Conservation (phyloP, 23 red algal genomes). For the Rhodosorus marinus region DNA sequence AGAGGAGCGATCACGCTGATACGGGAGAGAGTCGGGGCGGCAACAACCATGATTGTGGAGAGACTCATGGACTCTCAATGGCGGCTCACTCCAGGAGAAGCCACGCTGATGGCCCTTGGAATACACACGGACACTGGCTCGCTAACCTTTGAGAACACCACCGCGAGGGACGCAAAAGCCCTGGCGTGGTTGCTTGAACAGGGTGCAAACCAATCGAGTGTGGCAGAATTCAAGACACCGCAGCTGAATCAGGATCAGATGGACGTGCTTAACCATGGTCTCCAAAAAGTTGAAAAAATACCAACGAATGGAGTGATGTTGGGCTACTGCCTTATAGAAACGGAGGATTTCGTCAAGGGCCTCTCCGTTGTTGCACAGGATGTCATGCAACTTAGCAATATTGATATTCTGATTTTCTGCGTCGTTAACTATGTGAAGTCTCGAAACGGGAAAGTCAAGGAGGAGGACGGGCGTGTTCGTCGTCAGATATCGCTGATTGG, state of each 20-base stretch:
- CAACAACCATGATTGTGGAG: slow-evolving; percentile 58
- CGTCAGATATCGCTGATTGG: slow-evolving; percentile 19
- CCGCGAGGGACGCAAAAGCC: slow-evolving; percentile 24
- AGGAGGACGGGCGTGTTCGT: not conserved
- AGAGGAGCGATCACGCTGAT: slow-evolving; percentile 8
- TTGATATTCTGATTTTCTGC: slow-evolving; percentile 10
- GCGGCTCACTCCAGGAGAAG: slow-evolving; percentile 31
- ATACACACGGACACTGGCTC: slow-evolving; percentile 64
- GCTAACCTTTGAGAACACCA: slow-evolving; percentile 49
- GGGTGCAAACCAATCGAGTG: slow-evolving; percentile 21
- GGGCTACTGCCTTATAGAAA: slow-evolving; percentile 5
- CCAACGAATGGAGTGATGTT: slow-evolving; percentile 8
- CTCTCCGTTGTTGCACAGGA: slow-evolving; percentile 21
- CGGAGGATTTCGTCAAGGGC: slow-evolving; percentile 27
- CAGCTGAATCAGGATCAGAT: slow-evolving; percentile 18
- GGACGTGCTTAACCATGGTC: slow-evolving; percentile 12
- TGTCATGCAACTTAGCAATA: slow-evolving; percentile 15
- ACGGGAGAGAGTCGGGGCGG: slow-evolving; percentile 55
- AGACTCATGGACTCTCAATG: slow-evolving; percentile 6
- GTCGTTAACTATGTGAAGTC: slow-evolving; percentile 1
- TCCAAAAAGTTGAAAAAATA: slow-evolving; percentile 7
- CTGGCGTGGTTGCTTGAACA: slow-evolving; percentile 17
- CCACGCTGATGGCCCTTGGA: slow-evolving; percentile 45
- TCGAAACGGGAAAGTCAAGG: not conserved
- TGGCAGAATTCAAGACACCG: slow-evolving; percentile 20